Conservation (phyloP, 352 stramenopile genomes). For the Phytophthora pinifolia region DNA sequence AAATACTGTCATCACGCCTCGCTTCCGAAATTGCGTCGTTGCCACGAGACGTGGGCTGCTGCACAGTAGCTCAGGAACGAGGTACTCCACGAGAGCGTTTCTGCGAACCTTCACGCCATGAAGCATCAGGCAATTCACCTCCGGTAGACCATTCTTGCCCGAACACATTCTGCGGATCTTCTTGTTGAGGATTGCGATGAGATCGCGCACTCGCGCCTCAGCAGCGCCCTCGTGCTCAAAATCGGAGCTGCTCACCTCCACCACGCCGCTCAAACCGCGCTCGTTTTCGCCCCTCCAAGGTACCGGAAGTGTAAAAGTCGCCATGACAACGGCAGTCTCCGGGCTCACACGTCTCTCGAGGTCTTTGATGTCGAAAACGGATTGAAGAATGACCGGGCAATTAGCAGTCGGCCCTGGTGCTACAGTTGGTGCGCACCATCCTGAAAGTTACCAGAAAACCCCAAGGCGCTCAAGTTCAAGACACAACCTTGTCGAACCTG, state of each 20-base stretch:
- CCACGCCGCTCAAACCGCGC: slow-evolving; percentile 4
- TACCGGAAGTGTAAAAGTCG: not conserved
- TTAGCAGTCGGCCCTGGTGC: no score
- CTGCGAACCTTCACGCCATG: slow-evolving; percentile 1
- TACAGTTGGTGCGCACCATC: no score
- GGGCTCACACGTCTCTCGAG: no score
- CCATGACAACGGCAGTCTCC: no score
- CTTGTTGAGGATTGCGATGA: slow-evolving; percentile 6
- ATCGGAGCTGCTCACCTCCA: slow-evolving; percentile 8
- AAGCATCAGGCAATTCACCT: slow-evolving; percentile 4
- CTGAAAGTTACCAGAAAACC: no score
- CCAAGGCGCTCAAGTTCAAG: no score
- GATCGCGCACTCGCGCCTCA: not conserved
- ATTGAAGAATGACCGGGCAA: no score
- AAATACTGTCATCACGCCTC: not conserved
- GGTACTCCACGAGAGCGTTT: not conserved
- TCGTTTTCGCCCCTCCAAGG: slow-evolving; percentile 2
- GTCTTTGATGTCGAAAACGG: no score
- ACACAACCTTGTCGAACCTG: no score
- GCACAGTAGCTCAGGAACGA: slow-evolving; percentile 1
- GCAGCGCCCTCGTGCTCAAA: not conserved
- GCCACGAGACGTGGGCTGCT: slow-evolving; percentile 6
- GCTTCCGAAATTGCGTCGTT: not conserved
- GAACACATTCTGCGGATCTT: slow-evolving; percentile 5
- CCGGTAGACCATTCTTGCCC: not conserved